Percentiles rank a stretch among this genome's conserved stretches.
Conservation (phyloP, 371 early-diverging fungal species). For the Circinella umbellata region DNA sequence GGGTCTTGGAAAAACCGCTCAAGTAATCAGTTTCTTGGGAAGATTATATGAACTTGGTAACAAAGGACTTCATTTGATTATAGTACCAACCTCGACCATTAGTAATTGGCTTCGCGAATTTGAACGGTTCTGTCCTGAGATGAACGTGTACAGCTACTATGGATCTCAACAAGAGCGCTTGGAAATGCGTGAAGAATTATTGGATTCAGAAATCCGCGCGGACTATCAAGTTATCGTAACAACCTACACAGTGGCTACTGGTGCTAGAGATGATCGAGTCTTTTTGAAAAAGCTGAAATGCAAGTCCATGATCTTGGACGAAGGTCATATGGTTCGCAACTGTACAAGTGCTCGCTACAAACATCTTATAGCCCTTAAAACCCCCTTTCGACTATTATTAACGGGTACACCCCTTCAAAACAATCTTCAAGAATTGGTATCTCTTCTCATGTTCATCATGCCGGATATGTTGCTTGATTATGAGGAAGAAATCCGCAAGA, state of each 20-base stretch:
- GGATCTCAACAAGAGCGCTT: constrained; percentile 73
- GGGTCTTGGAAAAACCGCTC: constrained; percentile 99
- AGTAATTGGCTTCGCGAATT: constrained; percentile 92
- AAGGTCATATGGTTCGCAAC: constrained; percentile 95
- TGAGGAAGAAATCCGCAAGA: constrained; percentile 54
- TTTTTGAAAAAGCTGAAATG: constrained; percentile 66
- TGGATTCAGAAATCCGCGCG: constrained; percentile 27
- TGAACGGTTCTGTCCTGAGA: constrained; percentile 70
- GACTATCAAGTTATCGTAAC: constrained; percentile 65
- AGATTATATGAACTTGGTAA: constrained; percentile 63
- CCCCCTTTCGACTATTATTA: constrained; percentile 73
- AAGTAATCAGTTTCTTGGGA: constrained; percentile 89
- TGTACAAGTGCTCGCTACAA: constrained; percentile 83
- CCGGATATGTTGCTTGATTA: constrained; percentile 80
- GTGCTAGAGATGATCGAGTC: constrained; percentile 72
- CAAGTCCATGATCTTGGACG: constrained; percentile 86
- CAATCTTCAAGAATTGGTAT: constrained; percentile 79
- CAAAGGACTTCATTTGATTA: constrained; percentile 78
- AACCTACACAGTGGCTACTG: constrained; percentile 80
- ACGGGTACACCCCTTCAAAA: constrained; percentile 92
- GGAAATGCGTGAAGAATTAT: constrained; percentile 52
- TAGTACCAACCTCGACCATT: constrained; percentile 91
- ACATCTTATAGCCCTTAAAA: constrained; percentile 61
- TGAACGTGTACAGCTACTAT: constrained; percentile 74
- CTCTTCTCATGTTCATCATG: constrained; percentile 93